Evolutionary conservation across 805 yeast genomes (phyloP).

Genomic region (Yueomyces sp.): DNA sequence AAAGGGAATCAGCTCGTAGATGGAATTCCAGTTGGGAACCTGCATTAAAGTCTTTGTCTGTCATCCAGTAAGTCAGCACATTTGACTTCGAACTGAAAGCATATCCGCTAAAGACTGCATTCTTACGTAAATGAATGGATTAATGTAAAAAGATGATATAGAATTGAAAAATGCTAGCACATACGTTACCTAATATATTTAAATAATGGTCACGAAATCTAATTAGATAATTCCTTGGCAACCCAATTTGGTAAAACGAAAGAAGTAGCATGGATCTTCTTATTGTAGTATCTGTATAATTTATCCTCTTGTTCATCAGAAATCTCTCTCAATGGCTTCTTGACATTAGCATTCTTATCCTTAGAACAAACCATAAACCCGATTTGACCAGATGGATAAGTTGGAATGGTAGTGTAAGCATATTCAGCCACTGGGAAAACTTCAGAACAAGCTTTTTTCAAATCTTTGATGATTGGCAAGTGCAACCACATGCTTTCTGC

Average conservation of each 20-base stretch:
- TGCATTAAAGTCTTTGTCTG: constrained; percentile 14
- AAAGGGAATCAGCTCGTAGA: constrained; percentile 47
- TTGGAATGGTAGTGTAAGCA: constrained; percentile 87
- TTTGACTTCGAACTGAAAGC: too few relatives aligned
- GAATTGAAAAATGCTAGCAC: too few relatives aligned
- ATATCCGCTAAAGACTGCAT: too few relatives aligned
- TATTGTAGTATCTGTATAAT: constrained; percentile 71
- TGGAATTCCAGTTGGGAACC: constrained; percentile 73
- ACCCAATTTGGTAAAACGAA: constrained; percentile 93
- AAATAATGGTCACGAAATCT: too few relatives aligned
- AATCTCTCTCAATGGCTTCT: constrained; percentile 54
- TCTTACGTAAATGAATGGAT: too few relatives aligned
- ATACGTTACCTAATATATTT: too few relatives aligned
- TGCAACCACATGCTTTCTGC: constrained; percentile 94
- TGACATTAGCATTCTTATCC: constrained; percentile 50
- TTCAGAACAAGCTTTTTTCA: constrained; percentile 67
- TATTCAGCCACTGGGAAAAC: constrained; percentile 89
- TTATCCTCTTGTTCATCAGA: constrained; percentile 47
- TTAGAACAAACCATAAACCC: constrained; percentile 97
- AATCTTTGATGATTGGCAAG: constrained; percentile 65
- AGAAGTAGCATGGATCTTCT: constrained; percentile 73
- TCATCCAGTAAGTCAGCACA: constrained; percentile 5
- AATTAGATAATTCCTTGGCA: constrained; percentile 28
- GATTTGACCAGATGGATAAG: constrained; percentile 93
- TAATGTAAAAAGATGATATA: too few relatives aligned